Evolutionary conservation across 345 rosid species (phyloP).

Genomic region (Populus davidiana): DNA sequence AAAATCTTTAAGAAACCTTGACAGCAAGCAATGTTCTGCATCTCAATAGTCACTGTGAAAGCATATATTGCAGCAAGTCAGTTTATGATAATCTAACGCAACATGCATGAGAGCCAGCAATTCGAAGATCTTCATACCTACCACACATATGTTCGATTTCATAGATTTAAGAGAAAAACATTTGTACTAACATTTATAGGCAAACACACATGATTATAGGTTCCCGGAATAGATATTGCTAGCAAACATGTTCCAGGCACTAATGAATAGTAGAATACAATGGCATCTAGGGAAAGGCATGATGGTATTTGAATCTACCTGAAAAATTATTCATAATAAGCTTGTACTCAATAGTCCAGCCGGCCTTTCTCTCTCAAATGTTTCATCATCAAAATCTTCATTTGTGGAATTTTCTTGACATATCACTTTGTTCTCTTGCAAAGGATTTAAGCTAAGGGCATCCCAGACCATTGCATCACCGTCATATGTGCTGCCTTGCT

Average conservation of each 20-base stretch:
- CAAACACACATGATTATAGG: background rate
- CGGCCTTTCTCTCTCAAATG: slow-evolving; percentile 49
- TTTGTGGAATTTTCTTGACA: slow-evolving; percentile 86
- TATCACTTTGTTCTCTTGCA: slow-evolving; percentile 53
- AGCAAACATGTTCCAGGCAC: background rate
- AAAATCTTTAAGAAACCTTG: background rate
- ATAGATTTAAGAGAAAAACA: background rate
- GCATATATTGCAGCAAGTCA: background rate
- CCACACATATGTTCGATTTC: background rate
- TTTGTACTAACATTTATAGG: background rate
- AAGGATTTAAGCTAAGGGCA: slow-evolving; percentile 42
- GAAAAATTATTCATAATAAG: slow-evolving; percentile 39
- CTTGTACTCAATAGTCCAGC: slow-evolving; percentile 49
- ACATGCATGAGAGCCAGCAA: background rate
- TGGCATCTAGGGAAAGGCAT: background rate
- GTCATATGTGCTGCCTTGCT: slow-evolving; percentile 37
- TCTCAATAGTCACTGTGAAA: background rate
- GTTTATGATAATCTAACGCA: background rate
- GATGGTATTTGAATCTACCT: slow-evolving; percentile 41
- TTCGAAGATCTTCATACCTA: background rate
- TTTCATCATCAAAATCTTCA: slow-evolving; percentile 81
- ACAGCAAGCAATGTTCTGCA: background rate
- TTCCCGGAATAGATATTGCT: background rate
- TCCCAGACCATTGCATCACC: slow-evolving; percentile 62
- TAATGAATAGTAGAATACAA: background rate